Evolutionary conservation across 2,329 filamentous ascomycete genomes (phyloP).

Genomic region (Fusarium setosum): DNA sequence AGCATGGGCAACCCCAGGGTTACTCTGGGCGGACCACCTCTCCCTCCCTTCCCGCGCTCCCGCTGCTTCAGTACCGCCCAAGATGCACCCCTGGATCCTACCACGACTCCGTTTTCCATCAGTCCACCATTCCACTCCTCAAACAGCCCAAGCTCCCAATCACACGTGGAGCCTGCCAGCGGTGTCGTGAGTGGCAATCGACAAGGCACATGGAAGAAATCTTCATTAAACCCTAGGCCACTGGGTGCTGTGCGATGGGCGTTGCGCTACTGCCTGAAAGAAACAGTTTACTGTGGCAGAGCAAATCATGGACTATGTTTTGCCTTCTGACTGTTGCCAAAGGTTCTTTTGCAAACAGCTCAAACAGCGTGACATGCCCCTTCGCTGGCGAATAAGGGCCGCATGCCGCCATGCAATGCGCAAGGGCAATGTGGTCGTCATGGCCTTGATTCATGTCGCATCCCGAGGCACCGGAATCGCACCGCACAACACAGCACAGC

Average conservation of each 20-base stretch:
- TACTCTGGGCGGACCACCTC: constrained; percentile 34
- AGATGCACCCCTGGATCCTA: constrained; percentile 17
- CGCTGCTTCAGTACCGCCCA: neutral
- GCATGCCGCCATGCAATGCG: constrained; percentile 13
- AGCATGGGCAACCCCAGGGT: constrained; percentile 25
- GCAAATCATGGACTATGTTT: constrained; percentile 2
- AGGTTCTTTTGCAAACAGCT: constrained; percentile 5
- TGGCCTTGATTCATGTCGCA: constrained; percentile 9
- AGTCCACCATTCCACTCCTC: constrained; percentile 32
- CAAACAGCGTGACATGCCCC: neutral
- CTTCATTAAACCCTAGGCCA: constrained; percentile 15
- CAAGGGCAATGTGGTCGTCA: constrained; percentile 6
- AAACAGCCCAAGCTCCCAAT: constrained; percentile 22
- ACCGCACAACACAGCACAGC: neutral
- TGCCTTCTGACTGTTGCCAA: neutral
- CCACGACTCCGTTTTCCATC: constrained; percentile 20
- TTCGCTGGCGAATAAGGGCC: constrained; percentile 9
- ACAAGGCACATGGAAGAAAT: constrained; percentile 12
- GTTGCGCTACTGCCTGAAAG: neutral
- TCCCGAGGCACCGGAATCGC: constrained; percentile 20
- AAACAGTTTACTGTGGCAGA: neutral
- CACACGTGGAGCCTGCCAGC: constrained; percentile 18
- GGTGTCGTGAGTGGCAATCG: constrained; percentile 18
- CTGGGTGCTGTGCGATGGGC: neutral
- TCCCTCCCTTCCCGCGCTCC: constrained; percentile 21